Base-by-base conservation (phyloP, 345 rosid genomes). In the Euphorbia tirucalli region DNA sequence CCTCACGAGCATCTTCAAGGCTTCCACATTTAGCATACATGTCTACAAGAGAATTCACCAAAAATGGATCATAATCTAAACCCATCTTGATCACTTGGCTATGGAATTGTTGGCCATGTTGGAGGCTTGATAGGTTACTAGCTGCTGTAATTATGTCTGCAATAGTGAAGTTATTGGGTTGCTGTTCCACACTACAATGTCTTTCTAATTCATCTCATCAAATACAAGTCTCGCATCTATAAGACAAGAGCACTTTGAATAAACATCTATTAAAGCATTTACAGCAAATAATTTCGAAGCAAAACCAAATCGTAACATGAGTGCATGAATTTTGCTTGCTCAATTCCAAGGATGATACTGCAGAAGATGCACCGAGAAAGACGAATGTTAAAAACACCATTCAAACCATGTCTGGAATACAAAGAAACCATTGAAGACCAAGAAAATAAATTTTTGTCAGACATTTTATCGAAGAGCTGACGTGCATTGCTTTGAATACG, bases 11-110 rank as follows among this genome's bases (percentile, higher is more conserved):
- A 61, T 84, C 88, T 75, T 72, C 79, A 5, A 88, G 81, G 72
- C 86, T 84, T 76, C 93, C 96, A 71, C 96, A 86, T 81, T 92
- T 92, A 55, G 91, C 85, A 48, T 90, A 90, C 97, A 88, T 92
- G 70, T 88, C 90, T 59, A 92, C 50, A 44, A 88, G 80, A 35
- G 96, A 81, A 76, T 87, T 90, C 55, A 84, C 72, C 6, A 87
- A 78, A 56, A 87, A 82, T 3, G 89, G 82, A 68, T 92, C 87
- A 70, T 73, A 70, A 71, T 71, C 79, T 63, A 87, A 65, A 65
- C 92, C 83, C 24, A 49, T 71, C 74, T 85, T 84, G 68, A 85
- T 67, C 32, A 86, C 55, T 72, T 86, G 88, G 61, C 79, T 63
- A 70, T 90, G 97, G 70, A 92, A 82, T 82, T 79, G 88, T 73